phyloP scores from a whole-genome alignment of 1,139 yeast species.

The Debaryomyces subglobosus region DNA sequence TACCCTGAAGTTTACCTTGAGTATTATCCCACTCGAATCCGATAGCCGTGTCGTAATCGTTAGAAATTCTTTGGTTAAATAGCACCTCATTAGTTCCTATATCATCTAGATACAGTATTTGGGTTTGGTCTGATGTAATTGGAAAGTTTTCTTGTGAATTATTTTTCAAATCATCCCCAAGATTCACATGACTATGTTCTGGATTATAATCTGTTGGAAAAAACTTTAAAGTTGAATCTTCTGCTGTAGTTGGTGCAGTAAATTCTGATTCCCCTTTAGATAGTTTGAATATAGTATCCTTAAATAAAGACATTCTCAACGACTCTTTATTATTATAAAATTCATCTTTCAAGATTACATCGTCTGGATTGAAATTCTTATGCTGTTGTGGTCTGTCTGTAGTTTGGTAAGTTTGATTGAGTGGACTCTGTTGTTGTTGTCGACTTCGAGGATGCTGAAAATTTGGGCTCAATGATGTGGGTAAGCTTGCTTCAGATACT shows the following conservation, averaged over 20 bases:
- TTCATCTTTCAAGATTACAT: background rate
- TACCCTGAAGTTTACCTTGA: background rate
- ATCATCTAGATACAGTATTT: background rate
- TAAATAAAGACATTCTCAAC: conserved; percentile 22
- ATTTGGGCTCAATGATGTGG: background rate
- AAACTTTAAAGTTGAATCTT: background rate
- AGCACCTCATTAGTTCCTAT: background rate
- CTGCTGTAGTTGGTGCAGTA: background rate
- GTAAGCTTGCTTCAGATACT: background rate
- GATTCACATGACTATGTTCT: background rate
- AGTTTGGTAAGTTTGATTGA: background rate
- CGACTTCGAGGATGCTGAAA: background rate
- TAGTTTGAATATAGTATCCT: conserved; percentile 17
- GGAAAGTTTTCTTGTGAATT: background rate
- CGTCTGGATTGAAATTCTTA: background rate
- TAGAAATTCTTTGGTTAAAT: background rate
- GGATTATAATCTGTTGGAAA: background rate
- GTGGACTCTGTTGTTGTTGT: background rate
- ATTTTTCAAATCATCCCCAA: background rate
- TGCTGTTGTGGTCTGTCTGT: background rate
- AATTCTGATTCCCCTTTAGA: background rate
- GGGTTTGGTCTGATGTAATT: background rate
- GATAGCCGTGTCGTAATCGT: background rate
- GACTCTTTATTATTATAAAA: conserved; percentile 21
- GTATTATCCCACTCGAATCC: background rate